Evolutionary conservation across 2,329 filamentous ascomycete species (phyloP), one percentile per base, ranked within the genome.

Genomic region (Neofusicoccum parvum): DNA sequence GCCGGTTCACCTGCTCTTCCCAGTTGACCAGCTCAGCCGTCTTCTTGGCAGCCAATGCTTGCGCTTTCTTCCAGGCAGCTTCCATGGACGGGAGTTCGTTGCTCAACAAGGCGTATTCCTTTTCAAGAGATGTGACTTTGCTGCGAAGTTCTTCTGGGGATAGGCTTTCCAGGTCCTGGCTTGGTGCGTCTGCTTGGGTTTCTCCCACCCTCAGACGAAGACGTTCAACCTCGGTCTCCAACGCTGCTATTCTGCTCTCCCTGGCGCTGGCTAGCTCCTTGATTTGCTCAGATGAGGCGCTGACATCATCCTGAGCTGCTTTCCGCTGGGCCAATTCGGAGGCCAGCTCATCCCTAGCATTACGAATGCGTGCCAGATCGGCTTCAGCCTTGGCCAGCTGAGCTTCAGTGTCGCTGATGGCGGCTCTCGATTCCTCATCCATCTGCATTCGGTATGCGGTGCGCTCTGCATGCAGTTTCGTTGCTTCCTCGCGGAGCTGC

Each of bases 61-160:
- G 92, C 62, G 94, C 91, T 77, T 94, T 94, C 78, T 91, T 96
- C 82, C 93, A 97, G 0, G 94, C 94, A 62, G 88, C 89, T 75
- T 96, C 93, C 82, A 99, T 92, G 0, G 92, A 92, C 2, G 92
- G 90, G 64, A 99, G 79, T 78, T 99, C 95, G 69, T 90, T 89
- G 72, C 92, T 94, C 69, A 99, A 90, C 62, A 95, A 88, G 49
- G 89, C 84, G 74, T 94, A 94, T 74, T 96, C 91, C 69, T 87
- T 88, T 72, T 93, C 88, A 56, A 98, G 80, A 69, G 89, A 91
- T 66, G 86, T 83, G 71, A 93, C 90, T 75, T 90, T 92, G 64
- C 84, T 80, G 37, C 88, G 89, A 62, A 98, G 81, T 65, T 95
- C 89, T 36, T 95, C 92, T 0, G 85, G 73, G 1, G 87, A 82